Conservation (phyloP, 2,329 filamentous ascomycete genomes). For the Rhinocladiella mackenziei region DNA sequence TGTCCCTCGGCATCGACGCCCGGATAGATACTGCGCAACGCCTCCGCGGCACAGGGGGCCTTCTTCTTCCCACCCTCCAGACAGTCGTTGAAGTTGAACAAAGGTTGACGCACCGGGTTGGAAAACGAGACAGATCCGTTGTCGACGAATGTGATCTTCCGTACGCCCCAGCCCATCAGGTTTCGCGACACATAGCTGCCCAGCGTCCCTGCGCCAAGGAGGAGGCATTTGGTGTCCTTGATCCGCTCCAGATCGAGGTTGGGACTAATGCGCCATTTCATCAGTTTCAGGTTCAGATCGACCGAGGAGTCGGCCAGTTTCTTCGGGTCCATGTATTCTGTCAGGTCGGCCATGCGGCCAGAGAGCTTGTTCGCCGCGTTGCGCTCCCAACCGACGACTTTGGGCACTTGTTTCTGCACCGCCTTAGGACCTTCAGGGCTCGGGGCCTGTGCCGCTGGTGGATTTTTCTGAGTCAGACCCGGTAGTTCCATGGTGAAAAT, state of each 20-base stretch:
- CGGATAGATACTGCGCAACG: slow-evolving; percentile 81
- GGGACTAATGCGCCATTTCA: slow-evolving; percentile 97
- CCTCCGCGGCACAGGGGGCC: slow-evolving; percentile 73
- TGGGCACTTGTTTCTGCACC: slow-evolving; percentile 62
- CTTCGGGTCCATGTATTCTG: slow-evolving; percentile 87
- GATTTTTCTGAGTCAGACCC: background rate
- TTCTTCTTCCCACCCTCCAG: slow-evolving; percentile 79
- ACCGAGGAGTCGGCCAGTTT: slow-evolving; percentile 87
- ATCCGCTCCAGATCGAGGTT: slow-evolving; percentile 81
- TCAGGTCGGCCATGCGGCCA: slow-evolving; percentile 73
- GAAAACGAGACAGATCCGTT: slow-evolving; percentile 92
- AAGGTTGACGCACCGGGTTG: slow-evolving; percentile 89
- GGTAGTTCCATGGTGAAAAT: slow-evolving; percentile 58
- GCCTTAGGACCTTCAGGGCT: slow-evolving; percentile 18
- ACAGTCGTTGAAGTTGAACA: slow-evolving; percentile 89
- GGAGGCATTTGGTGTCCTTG: slow-evolving; percentile 81
- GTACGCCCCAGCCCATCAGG: slow-evolving; percentile 90
- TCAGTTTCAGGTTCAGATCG: slow-evolving; percentile 92
- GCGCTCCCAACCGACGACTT: slow-evolving; percentile 93
- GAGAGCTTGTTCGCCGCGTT: slow-evolving; percentile 73
- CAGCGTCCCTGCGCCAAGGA: slow-evolving; percentile 87
- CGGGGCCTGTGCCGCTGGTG: slow-evolving; percentile 7
- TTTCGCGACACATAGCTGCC: slow-evolving; percentile 92
- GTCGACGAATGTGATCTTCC: slow-evolving; percentile 93
- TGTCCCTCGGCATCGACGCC: slow-evolving; percentile 79